A percentile compares a stretch with the other conserved stretches of the same genome.
Conservation (phyloP, 345 rosid genomes). For the Populus ilicifolia region DNA sequence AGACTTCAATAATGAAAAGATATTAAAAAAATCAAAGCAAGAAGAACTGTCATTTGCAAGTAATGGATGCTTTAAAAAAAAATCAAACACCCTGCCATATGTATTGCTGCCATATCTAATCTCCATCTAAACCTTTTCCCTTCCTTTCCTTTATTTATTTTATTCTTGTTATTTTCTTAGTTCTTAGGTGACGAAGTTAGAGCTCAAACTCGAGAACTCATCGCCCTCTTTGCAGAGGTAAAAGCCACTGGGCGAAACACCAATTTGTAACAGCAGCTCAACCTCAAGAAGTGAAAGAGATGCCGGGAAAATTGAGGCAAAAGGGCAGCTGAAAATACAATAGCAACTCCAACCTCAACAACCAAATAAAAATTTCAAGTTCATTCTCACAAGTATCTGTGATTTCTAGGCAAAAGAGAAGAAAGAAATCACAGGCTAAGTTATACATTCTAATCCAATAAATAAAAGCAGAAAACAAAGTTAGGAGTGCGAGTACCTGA, state of each 20-base stretch:
- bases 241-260: not conserved
- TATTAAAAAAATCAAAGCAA: not conserved
- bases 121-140: too few relatives aligned
- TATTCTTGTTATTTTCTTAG: too few relatives aligned
- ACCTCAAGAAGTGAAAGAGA: not conserved
- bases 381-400: not conserved
- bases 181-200: not conserved
- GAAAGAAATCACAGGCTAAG: not conserved
- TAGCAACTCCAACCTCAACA: not conserved
- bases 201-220: not conserved
- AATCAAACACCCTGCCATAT: not conserved
- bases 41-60: not conserved
- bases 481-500: slow-evolving; percentile 40
- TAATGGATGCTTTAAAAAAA: not conserved
- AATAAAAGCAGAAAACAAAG: not conserved
- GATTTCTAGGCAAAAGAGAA: not conserved
- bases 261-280: not conserved
- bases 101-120: not conserved
- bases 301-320: not conserved
- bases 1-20: not conserved
- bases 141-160: too few relatives aligned
- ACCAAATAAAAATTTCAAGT: not conserved
- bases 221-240: not conserved
- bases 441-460: not conserved
- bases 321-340: not conserved